These are phyloP conservation scores for Cynara cardunculus DNA, from an alignment of 129 eudicot species.

Conservation along the genomic window DNA sequence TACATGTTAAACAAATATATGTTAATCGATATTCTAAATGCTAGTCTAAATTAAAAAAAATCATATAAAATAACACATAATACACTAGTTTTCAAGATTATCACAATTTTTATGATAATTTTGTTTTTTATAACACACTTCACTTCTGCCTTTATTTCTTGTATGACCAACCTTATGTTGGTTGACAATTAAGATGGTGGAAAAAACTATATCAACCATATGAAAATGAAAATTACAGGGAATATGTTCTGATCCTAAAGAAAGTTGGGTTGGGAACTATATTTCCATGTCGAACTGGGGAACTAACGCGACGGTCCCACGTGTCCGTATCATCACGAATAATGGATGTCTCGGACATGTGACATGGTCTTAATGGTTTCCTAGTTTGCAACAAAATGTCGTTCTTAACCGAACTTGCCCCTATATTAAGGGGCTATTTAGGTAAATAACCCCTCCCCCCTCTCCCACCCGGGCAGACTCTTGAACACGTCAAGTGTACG, in stretches of 20 bases:
- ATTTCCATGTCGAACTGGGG: neutral
- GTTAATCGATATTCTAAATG: no score
- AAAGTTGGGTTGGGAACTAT: neutral
- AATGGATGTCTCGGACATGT: neutral
- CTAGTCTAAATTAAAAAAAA: no score
- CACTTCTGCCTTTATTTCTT: neutral
- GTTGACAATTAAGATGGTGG: neutral
- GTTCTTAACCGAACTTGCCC: neutral
- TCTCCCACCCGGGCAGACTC: neutral
- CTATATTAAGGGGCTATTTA: neutral
- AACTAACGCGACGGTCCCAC: neutral
- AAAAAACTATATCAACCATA: no score
- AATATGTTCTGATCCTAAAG: neutral
- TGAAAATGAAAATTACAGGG: neutral
- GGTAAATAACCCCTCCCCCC: neutral
- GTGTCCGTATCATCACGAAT: neutral
- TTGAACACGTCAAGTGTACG: neutral
- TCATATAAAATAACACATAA: no score
- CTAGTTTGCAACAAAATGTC: neutral
- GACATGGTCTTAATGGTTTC: neutral
- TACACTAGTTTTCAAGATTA: no score
- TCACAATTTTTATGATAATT: no score
- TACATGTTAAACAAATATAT: no score
- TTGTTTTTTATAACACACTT: neutral
- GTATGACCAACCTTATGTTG: neutral